phyloP scores from a whole-genome alignment of 192 early-diverging fungal genomes.

The Backusella liffmaniae region DNA sequence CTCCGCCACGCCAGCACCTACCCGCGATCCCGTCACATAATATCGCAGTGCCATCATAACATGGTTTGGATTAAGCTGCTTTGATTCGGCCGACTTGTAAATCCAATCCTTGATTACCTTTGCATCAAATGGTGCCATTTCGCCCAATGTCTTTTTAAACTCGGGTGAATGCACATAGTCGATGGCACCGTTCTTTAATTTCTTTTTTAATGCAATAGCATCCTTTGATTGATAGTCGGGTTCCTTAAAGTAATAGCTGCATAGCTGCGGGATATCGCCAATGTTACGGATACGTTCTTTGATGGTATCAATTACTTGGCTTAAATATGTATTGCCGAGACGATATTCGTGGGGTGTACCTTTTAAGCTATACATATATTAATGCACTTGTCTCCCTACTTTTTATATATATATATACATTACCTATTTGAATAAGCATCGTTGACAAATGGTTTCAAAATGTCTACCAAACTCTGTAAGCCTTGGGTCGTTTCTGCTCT shows the following conservation, averaged over 20 bases:
- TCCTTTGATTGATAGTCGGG: conserved; percentile 46
- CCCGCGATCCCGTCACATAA: conserved; percentile 60
- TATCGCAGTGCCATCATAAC: conserved; percentile 67
- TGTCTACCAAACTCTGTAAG: conserved; percentile 37
- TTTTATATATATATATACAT: too few relatives aligned
- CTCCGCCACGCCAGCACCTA: conserved; percentile 56
- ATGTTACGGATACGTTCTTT: conserved; percentile 60
- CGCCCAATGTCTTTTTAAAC: not conserved
- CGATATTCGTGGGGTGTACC: not conserved
- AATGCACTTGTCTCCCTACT: not conserved
- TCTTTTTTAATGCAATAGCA: conserved; percentile 37
- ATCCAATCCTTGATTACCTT: conserved; percentile 41
- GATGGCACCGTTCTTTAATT: conserved; percentile 37
- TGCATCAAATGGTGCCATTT: conserved; percentile 18
- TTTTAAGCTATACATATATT: not conserved
- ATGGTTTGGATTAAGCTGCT: conserved; percentile 44
- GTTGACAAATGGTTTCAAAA: conserved; percentile 35
- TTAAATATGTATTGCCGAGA: conserved; percentile 42
- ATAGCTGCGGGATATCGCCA: conserved; percentile 49
- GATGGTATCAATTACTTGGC: conserved; percentile 43
- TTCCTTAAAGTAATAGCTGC: conserved; percentile 53
- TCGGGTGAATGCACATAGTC: not conserved
- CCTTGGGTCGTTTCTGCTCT: conserved; percentile 45
- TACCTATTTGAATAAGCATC: conserved; percentile 28
- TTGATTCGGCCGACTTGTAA: conserved; percentile 31